Evolutionary conservation across 116 monocot genomes (phyloP), one percentile per base, ranked within the genome.

Genomic region (Trichopus zeylanicus): DNA sequence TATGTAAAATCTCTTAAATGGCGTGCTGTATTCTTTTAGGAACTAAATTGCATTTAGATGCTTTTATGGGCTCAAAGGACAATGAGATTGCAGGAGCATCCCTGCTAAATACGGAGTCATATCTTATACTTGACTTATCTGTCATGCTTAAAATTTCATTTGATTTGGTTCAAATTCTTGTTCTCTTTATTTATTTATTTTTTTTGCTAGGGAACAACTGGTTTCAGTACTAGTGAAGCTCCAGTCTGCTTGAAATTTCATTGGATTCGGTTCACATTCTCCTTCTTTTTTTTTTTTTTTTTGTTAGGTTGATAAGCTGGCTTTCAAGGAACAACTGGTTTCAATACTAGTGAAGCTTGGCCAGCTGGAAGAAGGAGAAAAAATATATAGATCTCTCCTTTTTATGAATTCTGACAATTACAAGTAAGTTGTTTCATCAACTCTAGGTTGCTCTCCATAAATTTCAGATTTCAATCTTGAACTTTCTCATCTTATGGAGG

Each of bases 381-480:
- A 84, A 70, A 71, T 87, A 48, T 90, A 87, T 62, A 80, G 72
- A 63, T 65, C 70, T 24, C 63, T 95, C 30, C 90, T 95, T 60
- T 67, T 70, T 51, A 87, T 95, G 95, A 95, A 95, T 81, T 70
- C 95, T 65, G 95, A 90, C 60, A 90, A 95, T 75, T 90, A 95
- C 67, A 75, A 68, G 95, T 90, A 84, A 63, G 63, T 67, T 63
- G 16, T 35, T 69, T 28, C 24, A 1, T 47, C n/a, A 16, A 49
- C 25, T 56, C 34, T 48, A 29, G 11, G n/a, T 33, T 0, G 13
- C 42, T 16, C 42, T 24, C 22, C 19, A 0, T 49, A 22, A 7
- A 49, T 49, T 2, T 49, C 49, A 49, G 8, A 22, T 21, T 49
- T 49, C 23, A 24, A 21, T 24, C 22, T 21, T 22, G 8, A 20